phyloP scores from a whole-genome alignment of 164 flowering plant species.

The Dillenia turbinata region DNA sequence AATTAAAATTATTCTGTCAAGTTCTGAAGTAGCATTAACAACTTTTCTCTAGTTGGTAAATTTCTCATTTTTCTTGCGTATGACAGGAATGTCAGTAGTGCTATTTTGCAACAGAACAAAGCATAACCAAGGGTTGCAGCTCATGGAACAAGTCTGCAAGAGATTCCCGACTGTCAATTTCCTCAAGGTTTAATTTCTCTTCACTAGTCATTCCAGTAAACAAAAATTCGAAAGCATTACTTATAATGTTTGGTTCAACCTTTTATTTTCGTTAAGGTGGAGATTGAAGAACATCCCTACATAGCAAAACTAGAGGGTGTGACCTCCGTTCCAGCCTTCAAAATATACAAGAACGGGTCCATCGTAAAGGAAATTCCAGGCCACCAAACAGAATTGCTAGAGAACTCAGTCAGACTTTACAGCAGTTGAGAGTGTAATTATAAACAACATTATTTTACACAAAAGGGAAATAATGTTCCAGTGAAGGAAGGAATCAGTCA shows the following conservation, averaged over 20 bases:
- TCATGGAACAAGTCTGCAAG: slow-evolving; percentile 44
- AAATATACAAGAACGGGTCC: slow-evolving; percentile 51
- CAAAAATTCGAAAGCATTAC: no score
- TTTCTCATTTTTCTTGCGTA: not conserved
- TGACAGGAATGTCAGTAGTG: slow-evolving; percentile 58
- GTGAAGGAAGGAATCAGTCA: no score
- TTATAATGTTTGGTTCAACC: no score
- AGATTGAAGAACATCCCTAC: slow-evolving; percentile 45
- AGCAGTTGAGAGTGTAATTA: slow-evolving; percentile 15
- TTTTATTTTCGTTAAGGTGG: slow-evolving; percentile 27
- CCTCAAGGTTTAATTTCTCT: slow-evolving; percentile 35
- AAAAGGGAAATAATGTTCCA: no score
- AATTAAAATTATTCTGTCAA: not conserved
- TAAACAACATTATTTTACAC: no score
- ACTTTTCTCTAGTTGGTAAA: not conserved
- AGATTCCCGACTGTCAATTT: slow-evolving; percentile 57
- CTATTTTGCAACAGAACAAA: slow-evolving; percentile 46
- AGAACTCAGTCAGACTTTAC: slow-evolving; percentile 28
- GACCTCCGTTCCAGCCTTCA: slow-evolving; percentile 36
- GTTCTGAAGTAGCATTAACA: no score
- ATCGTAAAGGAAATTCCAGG: slow-evolving; percentile 36
- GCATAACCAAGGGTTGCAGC: slow-evolving; percentile 32
- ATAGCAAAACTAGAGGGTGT: slow-evolving; percentile 42
- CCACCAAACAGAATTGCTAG: slow-evolving; percentile 30
- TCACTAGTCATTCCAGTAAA: no score